Conservation (phyloP, 2,329 filamentous ascomycete species). For the Sporothrix dimorphospora region DNA sequence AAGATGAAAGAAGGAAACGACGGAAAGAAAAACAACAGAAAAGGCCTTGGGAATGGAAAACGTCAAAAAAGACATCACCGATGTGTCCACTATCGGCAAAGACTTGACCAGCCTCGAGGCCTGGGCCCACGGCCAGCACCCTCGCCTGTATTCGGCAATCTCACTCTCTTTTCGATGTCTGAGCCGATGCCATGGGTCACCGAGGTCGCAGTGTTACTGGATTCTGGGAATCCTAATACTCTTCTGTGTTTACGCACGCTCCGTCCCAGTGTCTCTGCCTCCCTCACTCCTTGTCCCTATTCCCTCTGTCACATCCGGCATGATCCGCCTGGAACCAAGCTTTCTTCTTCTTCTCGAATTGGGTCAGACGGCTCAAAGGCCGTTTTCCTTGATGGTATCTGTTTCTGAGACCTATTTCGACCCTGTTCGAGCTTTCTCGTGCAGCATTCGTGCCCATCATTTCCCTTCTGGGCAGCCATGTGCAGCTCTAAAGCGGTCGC, state of each 20-base stretch:
- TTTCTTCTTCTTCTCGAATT: background rate
- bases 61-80: background rate
- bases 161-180: background rate
- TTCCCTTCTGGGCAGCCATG: background rate
- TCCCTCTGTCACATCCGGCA: constrained; percentile 3
- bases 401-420: background rate
- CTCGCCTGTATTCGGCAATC: background rate
- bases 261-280: background rate
- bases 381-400: background rate
- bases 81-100: background rate
- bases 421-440: background rate
- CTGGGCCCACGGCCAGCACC: background rate
- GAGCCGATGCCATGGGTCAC: background rate
- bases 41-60: background rate
- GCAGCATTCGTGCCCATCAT: background rate
- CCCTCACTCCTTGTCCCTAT: background rate
- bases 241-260: background rate
- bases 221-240: background rate
- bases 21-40: background rate
- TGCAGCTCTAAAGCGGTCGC: background rate
- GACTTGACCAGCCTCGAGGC: background rate
- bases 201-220: background rate
- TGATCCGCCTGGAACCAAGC: constrained; percentile 2
- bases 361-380: background rate
- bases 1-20: background rate